Evolutionary conservation across 768 basidiomycete species (phyloP).

Genomic region (Coprinellus micaceus): DNA sequence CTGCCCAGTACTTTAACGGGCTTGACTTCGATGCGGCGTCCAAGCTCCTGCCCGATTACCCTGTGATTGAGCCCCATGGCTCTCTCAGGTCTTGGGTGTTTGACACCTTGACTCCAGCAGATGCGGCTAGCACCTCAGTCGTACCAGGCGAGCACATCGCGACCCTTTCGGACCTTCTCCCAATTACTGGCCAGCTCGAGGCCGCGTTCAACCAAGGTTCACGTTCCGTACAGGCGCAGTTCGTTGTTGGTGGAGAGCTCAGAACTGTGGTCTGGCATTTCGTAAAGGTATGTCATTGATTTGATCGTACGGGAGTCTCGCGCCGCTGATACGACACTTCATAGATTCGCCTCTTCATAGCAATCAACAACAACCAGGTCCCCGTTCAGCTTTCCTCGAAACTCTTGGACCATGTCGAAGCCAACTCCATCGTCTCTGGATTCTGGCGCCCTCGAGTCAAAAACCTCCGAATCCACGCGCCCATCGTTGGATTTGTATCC

Average conservation of each 20-base stretch:
- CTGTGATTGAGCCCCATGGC: neutral
- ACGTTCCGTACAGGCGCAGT: neutral
- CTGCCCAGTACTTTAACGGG: neutral
- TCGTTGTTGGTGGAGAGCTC: neutral
- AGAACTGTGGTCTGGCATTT: slow-evolving; percentile 1
- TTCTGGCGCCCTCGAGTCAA: neutral
- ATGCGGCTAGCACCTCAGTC: neutral
- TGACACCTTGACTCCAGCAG: neutral
- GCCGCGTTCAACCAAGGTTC: neutral
- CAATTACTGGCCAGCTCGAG: neutral
- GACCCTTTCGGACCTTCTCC: neutral
- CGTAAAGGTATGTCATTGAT: neutral
- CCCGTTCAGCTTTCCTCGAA: neutral
- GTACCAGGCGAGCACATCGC: neutral
- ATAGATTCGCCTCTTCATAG: no score
- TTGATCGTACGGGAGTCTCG: neutral
- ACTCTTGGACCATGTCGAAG: neutral
- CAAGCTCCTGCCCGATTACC: neutral
- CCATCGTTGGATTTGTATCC: neutral
- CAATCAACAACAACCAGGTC: neutral
- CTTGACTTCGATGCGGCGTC: neutral
- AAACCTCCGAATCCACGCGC: neutral
- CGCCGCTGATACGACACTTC: neutral
- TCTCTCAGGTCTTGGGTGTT: neutral
- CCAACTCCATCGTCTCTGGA: neutral